Base-by-base conservation (phyloP, 805 yeast species). In the Myxozyma sirexii region DNA sequence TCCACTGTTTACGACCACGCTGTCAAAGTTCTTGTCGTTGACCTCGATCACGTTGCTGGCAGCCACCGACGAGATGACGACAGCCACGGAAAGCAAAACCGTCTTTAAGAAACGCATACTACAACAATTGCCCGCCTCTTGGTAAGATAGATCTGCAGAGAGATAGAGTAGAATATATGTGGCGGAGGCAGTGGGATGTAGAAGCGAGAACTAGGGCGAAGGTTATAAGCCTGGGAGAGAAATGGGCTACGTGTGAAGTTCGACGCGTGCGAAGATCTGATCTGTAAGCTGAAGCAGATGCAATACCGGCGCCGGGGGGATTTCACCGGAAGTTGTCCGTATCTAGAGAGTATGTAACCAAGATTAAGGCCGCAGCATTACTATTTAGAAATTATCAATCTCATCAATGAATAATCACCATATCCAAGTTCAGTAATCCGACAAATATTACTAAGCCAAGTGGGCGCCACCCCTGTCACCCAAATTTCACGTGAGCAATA, bases 11-110 rank as follows among this genome's bases (percentile, higher is more conserved):
- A 78, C 66, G 2, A 82, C 84, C 48, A 80, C 70, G 27, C 78
- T 80, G 49, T 82, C 81, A 69, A 84, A 84, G 57, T 75, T 80
- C 52, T 75, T 72, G 60, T 79, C 84, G 56, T 76, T 78, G 45
- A 78, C 78, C 59, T 77, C 78, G 41, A 79, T 67, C 21, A 82
- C 75, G 39, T 57, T 59, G 45, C 57, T 56, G 13, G 61, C 59
- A 38, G 64, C 56, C 8, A 45, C 55, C 12, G 55, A 38, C 4
- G 37, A 29, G 3, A 44, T 33, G 13, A 57, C 55, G 26, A 37
- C 54, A 13, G 53, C 42, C 35, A 48, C 27, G 27, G 50, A 33
- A 29, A 45, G 23, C 17, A 45, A 15, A n/a, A 59, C 6, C 4
- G 48, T 26, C 19, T n/a, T 27, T 3, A 59, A 19, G 23, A 50